Conservation (phyloP, 2,329 filamentous ascomycete genomes). For the Sporothrix protearum region DNA sequence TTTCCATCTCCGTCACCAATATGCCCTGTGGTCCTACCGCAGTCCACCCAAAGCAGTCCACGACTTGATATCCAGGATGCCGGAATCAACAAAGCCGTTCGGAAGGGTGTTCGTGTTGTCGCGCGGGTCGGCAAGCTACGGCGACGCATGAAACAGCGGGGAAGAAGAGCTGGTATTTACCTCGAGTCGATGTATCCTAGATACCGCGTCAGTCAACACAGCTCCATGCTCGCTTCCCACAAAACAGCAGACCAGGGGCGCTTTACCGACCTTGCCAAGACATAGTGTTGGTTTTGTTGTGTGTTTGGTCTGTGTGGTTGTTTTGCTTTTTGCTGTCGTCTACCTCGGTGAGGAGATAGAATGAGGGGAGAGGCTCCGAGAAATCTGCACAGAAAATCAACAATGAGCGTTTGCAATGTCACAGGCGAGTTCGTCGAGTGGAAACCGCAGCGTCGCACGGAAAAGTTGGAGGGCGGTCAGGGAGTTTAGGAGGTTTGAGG, state of each 20-base stretch:
- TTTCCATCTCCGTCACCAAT: background rate
- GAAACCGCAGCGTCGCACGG: background rate
- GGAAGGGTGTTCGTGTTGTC: background rate
- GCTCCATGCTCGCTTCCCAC: background rate
- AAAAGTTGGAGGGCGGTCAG: background rate
- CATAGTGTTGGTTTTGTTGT: slow-evolving; percentile 24
- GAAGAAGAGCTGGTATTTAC: slow-evolving; percentile 20
- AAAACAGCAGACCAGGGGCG: background rate
- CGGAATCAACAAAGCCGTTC: background rate
- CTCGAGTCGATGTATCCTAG: slow-evolving; percentile 28
- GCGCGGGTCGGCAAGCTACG: background rate
- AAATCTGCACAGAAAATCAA: slow-evolving; percentile 10
- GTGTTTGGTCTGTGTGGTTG: background rate
- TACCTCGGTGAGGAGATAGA: background rate
- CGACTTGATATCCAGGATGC: background rate
- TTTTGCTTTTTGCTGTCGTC: background rate
- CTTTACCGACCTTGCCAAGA: slow-evolving; percentile 28
- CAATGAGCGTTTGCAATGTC: slow-evolving; percentile 12
- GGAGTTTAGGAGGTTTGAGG: background rate
- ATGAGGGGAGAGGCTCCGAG: background rate
- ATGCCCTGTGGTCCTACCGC: background rate
- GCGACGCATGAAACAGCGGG: background rate
- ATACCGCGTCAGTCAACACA: background rate
- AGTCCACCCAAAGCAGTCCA: background rate
- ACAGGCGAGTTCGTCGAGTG: background rate